Evolutionary conservation across 2,329 filamentous ascomycete species (phyloP).

Genomic region (Fusarium zealandicum): DNA sequence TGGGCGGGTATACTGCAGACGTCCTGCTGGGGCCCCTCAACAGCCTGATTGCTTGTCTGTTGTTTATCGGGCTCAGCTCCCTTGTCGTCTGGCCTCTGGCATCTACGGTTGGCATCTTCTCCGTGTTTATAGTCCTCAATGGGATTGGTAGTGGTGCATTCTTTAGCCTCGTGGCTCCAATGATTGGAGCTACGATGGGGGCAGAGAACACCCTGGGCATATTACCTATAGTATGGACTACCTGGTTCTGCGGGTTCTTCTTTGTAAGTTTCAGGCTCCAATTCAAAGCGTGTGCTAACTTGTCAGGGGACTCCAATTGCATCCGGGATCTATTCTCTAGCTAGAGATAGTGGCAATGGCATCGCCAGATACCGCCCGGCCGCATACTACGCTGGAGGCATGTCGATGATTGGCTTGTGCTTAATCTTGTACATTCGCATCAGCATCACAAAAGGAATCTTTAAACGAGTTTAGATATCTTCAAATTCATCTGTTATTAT

Average conservation of each 20-base stretch:
- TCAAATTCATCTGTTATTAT: no score
- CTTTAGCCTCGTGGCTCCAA: constrained; percentile 43
- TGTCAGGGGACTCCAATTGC: constrained; percentile 34
- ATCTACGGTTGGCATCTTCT: constrained; percentile 35
- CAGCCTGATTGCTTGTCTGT: constrained; percentile 38
- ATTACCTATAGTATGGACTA: constrained; percentile 41
- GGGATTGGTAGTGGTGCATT: constrained; percentile 43
- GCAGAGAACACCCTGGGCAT: constrained; percentile 34
- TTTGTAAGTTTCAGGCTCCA: constrained; percentile 29
- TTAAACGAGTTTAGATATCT: no score
- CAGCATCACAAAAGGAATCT: not conserved
- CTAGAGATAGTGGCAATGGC: not conserved
- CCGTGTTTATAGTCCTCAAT: constrained; percentile 36
- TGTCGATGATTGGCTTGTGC: constrained; percentile 22
- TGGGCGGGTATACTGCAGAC: constrained; percentile 38
- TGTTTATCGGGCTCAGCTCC: constrained; percentile 40
- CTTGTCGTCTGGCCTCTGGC: constrained; percentile 41
- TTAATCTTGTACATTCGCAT: constrained; percentile 26
- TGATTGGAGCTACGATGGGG: constrained; percentile 39
- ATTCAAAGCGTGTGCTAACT: fast-evolving
- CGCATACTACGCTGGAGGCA: constrained; percentile 29
- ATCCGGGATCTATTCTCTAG: constrained; percentile 33
- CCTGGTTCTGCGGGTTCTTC: constrained; percentile 44
- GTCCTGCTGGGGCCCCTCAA: constrained; percentile 40
- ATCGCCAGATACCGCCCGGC: constrained; percentile 24